Conservation (phyloP, 257 asterid genomes). For the Nicotiana paniculata region DNA sequence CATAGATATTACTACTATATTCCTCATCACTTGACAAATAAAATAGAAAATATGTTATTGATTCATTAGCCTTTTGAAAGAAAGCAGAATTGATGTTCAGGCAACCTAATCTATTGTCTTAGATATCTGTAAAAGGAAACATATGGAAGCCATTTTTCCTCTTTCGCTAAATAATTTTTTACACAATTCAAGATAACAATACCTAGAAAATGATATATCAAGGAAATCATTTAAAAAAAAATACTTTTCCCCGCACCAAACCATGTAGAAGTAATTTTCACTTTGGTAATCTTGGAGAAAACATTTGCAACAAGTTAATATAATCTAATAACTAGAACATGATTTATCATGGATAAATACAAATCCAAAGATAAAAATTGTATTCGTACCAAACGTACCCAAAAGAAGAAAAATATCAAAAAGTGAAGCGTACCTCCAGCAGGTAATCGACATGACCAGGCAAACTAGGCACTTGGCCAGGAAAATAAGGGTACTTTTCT, state of each 20-base stretch:
- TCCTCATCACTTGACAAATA: too few species aligned
- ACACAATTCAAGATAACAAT: neutral
- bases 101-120: too few species aligned
- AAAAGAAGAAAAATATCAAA: neutral
- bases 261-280: neutral
- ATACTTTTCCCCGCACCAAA: neutral
- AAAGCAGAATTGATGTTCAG: too few species aligned
- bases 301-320: too few species aligned
- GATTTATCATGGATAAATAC: neutral
- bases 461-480: constrained; percentile 77
- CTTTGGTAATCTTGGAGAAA: too few species aligned
- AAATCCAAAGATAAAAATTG: neutral
- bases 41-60: too few species aligned
- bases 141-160: neutral
- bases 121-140: neutral
- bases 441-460: constrained; percentile 65
- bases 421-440: constrained; percentile 45
- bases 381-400: neutral
- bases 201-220: neutral
- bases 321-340: neutral
- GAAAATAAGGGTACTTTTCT: constrained; percentile 68
- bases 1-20: too few species aligned
- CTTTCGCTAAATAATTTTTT: neutral
- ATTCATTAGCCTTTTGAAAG: too few species aligned
- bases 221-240: neutral